Percentiles rank a stretch among this genome's conserved stretches.
phyloP scores from a whole-genome alignment of 306 rosid genomes.

The Sphenostylis stenocarpa region DNA sequence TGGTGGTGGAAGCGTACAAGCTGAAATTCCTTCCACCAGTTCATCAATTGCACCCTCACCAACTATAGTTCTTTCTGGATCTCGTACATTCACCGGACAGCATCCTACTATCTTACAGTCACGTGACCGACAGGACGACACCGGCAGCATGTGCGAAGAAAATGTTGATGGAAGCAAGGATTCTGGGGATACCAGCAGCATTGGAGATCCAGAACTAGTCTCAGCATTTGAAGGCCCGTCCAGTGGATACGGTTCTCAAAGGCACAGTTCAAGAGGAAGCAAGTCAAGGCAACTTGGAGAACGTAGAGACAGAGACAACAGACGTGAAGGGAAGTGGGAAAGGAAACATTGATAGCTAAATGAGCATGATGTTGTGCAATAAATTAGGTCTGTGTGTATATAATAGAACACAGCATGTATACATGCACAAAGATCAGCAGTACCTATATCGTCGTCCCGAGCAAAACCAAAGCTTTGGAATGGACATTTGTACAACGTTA shows the following conservation, averaged over 20 bases:
- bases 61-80: conserved; percentile 67
- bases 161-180: conserved; percentile 89
- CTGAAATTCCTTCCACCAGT: conserved; percentile 58
- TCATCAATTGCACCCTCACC: conserved; percentile 57
- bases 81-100: conserved; percentile 75
- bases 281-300: conserved; percentile 78
- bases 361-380: background rate
- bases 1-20: conserved; percentile 55
- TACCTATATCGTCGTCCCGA: background rate
- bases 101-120: conserved; percentile 81
- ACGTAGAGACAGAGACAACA: conserved; percentile 75
- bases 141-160: conserved; percentile 75
- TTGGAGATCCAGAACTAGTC: conserved; percentile 76
- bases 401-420: background rate
- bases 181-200: conserved; percentile 82
- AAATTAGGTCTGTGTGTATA: background rate
- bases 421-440: conserved; percentile 6
- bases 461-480: background rate
- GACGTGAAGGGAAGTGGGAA: conserved; percentile 98
- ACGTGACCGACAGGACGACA: conserved; percentile 80
- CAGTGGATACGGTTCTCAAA: conserved; percentile 74
- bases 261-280: conserved; percentile 81
- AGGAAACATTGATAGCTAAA: conserved; percentile 67
- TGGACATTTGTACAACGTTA: conserved; percentile 1
- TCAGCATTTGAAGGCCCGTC: conserved; percentile 81